Conservation (phyloP, 306 rosid species). For the Vigna angularis region DNA sequence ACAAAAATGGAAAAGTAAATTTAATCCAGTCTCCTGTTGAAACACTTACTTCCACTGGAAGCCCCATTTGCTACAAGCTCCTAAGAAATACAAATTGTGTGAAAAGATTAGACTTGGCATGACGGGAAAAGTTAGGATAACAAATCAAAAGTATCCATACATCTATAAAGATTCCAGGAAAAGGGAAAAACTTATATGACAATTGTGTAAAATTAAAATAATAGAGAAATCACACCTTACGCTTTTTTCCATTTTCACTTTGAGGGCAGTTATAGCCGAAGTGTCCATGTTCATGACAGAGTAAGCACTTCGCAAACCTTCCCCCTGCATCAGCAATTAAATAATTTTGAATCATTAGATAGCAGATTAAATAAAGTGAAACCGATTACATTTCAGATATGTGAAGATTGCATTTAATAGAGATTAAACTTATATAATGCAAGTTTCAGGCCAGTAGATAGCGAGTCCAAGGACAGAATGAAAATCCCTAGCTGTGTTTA, state of each 20-base stretch:
- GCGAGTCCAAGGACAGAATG: background rate
- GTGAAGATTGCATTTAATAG: slow-evolving; percentile 12
- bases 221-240: slow-evolving; percentile 56
- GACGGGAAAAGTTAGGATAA: slow-evolving; percentile 1
- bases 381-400: background rate
- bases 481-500: background rate
- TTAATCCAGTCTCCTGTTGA: background rate
- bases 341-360: slow-evolving; percentile 26
- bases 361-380: slow-evolving; percentile 16
- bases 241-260: slow-evolving; percentile 59
- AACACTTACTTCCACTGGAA: slow-evolving; percentile 47
- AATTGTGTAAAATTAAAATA: slow-evolving; percentile 29
- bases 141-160: slow-evolving; percentile 21
- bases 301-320: slow-evolving; percentile 74
- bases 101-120: slow-evolving; percentile 29
- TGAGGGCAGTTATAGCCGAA: slow-evolving; percentile 71
- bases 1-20: no score
- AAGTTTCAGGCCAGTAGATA: background rate
- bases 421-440: background rate
- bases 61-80: slow-evolving; percentile 47
- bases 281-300: slow-evolving; percentile 68
- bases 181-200: background rate
- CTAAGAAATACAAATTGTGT: slow-evolving; percentile 48
- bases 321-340: slow-evolving; percentile 65
- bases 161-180: background rate